These are phyloP conservation scores for Amauroascus verrucosus DNA, from an alignment of 2,329 filamentous ascomycete species.

Conservation along the genomic window DNA sequence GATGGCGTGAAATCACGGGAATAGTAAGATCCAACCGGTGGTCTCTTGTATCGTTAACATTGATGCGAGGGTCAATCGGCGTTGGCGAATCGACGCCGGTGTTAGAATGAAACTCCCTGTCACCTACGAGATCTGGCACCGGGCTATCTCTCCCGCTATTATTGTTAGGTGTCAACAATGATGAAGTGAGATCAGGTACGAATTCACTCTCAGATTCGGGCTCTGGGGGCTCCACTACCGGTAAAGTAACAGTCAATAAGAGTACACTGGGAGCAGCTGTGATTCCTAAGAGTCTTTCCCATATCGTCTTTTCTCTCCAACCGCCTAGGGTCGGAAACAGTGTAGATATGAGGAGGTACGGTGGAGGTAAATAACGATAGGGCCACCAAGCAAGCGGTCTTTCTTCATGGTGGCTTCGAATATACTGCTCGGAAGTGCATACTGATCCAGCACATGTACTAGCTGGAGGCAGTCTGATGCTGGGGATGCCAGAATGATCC, in stretches of 20 bases:
- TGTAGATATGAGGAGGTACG: slow-evolving; percentile 58
- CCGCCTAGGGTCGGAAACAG: slow-evolving; percentile 78
- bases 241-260: slow-evolving; percentile 76
- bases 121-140: not conserved
- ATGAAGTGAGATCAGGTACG: not conserved
- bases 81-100: not conserved
- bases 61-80: slow-evolving; percentile 12
- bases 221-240: slow-evolving; percentile 67
- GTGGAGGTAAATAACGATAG: slow-evolving; percentile 59
- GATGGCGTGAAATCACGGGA: not conserved
- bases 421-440: slow-evolving; percentile 34
- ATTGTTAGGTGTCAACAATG: slow-evolving; percentile 27
- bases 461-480: slow-evolving; percentile 47
- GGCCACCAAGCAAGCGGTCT: slow-evolving; percentile 66
- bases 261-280: slow-evolving; percentile 86
- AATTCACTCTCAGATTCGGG: slow-evolving; percentile 35
- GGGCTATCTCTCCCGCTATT: slow-evolving; percentile 20
- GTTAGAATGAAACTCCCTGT: not conserved
- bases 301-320: slow-evolving; percentile 73
- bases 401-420: slow-evolving; percentile 25
- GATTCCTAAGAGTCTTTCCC: slow-evolving; percentile 70
- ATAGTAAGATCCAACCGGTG: not conserved
- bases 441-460: slow-evolving; percentile 41
- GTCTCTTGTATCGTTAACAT: slow-evolving; percentile 12
- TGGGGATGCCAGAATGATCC: slow-evolving; percentile 41